Base-by-base conservation (phyloP, 2,329 filamentous ascomycete species). In the Berkeleyomyces rouxiae region DNA sequence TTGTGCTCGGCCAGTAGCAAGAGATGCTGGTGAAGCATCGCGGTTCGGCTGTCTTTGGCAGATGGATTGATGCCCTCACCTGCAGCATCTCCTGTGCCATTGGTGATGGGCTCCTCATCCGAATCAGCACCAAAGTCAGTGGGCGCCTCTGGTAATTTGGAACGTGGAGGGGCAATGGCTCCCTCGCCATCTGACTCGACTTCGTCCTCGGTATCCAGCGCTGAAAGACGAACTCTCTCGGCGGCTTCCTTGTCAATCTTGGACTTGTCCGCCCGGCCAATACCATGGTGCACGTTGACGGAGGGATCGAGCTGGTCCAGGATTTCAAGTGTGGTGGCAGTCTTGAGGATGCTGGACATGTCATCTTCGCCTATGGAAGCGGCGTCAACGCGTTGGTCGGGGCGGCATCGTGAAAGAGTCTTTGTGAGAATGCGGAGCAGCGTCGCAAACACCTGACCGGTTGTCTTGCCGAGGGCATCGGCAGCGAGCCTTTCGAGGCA, bases 371-470 rank as follows among this genome's bases (percentile, higher is more conserved):
- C 65, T 33, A 65, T 62, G 31, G 60, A 60, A 31, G 66, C 64
- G 3, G 77, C 72, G 60, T 79, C 77, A 11, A 80, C 74, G 6
- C 73, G 73, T 11, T 79, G 73, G 66, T 86, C 80, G 55, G 79
- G 74, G 63, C 82, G 85, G 70, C 90, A 95, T 59, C 83, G 80
- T 1, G 82, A 75, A 2, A 86, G 77, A 68, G 86, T 82, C 37
- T 80, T 78, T 66, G 92, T 89, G 57, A 96, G 73, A 7, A 83
- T 78, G 61, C 81, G 79, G 10, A 97, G 78, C 16, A 95, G 77
- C 11, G 84, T 81, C 44, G 82, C 82, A 70, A 96, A 97, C 1
- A 97, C 83, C 65, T 85, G 79, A 0, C 86, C 85, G 0, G 91
- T 95, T 1, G 81, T 83, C 47, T 84, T 78, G 53, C 90, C 88